phyloP scores from a whole-genome alignment of 2,329 filamentous ascomycete genomes.

The Cladobotryum protrusum region DNA sequence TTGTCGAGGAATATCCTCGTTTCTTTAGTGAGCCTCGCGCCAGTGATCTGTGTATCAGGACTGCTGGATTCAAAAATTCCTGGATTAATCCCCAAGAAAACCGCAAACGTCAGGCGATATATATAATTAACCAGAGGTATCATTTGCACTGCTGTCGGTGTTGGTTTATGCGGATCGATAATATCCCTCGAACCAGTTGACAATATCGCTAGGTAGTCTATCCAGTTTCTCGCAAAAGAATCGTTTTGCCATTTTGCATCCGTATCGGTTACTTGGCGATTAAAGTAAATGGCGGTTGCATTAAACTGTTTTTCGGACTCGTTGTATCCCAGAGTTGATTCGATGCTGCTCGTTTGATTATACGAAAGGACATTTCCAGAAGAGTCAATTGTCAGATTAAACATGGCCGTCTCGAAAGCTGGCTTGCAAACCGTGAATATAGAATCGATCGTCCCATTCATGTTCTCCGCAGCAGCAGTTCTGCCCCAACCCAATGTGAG shows the following conservation, averaged over 20 bases:
- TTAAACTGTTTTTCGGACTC: too few relatives aligned
- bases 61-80: slow-evolving; percentile 28
- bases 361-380: slow-evolving; percentile 21
- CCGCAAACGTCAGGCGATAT: slow-evolving; percentile 21
- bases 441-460: slow-evolving; percentile 14
- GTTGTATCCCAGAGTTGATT: background rate
- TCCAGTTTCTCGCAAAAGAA: slow-evolving; percentile 35
- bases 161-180: slow-evolving; percentile 23
- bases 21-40: slow-evolving; percentile 19
- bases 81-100: slow-evolving; percentile 35
- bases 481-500: slow-evolving; percentile 21
- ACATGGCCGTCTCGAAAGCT: slow-evolving; percentile 25
- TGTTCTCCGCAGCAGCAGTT: background rate
- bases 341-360: slow-evolving; percentile 5
- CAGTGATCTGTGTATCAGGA: background rate
- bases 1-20: slow-evolving; percentile 43
- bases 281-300: too few relatives aligned
- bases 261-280: too few relatives aligned
- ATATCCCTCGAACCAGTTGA: slow-evolving; percentile 22
- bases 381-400: slow-evolving; percentile 26
- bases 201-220: slow-evolving; percentile 39
- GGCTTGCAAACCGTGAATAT: slow-evolving; percentile 21
- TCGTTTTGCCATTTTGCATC: slow-evolving; percentile 37
- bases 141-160: slow-evolving; percentile 17
- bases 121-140: slow-evolving; percentile 15